Percentiles rank a stretch among this genome's conserved stretches.
Evolutionary conservation across 2,329 filamentous ascomycete species (phyloP).

Genomic region (Sporothrix pallida): DNA sequence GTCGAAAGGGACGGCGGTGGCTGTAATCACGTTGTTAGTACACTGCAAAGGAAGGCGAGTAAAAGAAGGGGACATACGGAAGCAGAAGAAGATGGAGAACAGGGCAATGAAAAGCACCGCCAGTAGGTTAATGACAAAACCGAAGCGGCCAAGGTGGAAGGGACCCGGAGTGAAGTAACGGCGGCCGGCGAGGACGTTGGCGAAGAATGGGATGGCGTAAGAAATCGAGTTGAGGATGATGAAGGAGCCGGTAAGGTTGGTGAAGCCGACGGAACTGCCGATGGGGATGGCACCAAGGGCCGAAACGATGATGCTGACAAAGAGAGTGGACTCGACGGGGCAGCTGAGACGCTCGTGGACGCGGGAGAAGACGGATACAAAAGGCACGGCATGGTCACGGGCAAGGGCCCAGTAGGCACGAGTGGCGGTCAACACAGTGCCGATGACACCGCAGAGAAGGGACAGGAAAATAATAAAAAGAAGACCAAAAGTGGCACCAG

Average conservation of each 20-base stretch:
- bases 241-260: constrained; percentile 63
- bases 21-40: constrained; percentile 2
- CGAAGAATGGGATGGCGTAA: constrained; percentile 56
- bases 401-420: constrained; percentile 59
- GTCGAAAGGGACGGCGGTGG: constrained; percentile 27
- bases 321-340: constrained; percentile 64
- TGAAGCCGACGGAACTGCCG: constrained; percentile 60
- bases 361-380: constrained; percentile 56
- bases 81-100: constrained; percentile 66
- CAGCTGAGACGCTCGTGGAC: constrained; percentile 62
- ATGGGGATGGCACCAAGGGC: constrained; percentile 63
- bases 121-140: constrained; percentile 55
- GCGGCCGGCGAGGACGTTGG: constrained; percentile 59
- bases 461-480: constrained; percentile 62
- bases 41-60: too few relatives aligned
- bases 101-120: constrained; percentile 60
- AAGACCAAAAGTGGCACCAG: constrained; percentile 60
- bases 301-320: constrained; percentile 58
- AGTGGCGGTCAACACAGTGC: constrained; percentile 57
- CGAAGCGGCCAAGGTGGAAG: constrained; percentile 60
- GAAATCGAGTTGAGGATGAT: constrained; percentile 62
- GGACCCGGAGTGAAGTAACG: constrained; percentile 58
- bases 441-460: constrained; percentile 53
- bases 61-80: constrained; percentile 51
- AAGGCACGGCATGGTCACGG: constrained; percentile 66